Percentiles rank a stretch among this genome's conserved stretches.
Conservation (phyloP, 495 filamentous ascomycete species). For the Penicillium odoratum region DNA sequence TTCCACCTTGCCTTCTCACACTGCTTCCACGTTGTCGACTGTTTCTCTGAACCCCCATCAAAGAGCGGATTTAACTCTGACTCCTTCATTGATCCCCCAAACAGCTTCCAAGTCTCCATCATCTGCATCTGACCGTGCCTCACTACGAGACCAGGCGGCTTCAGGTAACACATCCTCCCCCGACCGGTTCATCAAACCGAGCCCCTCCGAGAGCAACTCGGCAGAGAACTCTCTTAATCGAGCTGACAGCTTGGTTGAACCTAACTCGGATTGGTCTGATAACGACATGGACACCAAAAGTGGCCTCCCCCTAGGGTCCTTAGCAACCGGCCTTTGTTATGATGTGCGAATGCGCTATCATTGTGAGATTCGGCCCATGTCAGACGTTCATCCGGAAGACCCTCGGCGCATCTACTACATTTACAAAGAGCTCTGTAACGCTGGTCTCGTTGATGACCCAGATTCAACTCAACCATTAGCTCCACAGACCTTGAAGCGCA, state of each 20-base stretch:
- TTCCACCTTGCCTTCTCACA: constrained; percentile 20
- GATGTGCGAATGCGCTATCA: constrained; percentile 93
- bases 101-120: constrained; percentile 12
- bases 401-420: constrained; percentile 88
- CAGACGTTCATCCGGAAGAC: constrained; percentile 89
- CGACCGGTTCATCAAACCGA: constrained; percentile 24
- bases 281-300: constrained; percentile 22
- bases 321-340: constrained; percentile 80
- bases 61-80: constrained; percentile 25
- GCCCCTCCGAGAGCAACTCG: constrained; percentile 26
- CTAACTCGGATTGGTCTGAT: constrained; percentile 45
- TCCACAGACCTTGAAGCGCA: constrained; percentile 68
- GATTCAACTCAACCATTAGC: constrained; percentile 48
- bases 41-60: constrained; percentile 19
- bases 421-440: constrained; percentile 76
- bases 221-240: constrained; percentile 17
- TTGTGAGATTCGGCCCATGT: constrained; percentile 67
- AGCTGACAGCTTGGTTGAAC: constrained; percentile 39
- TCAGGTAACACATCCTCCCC: constrained; percentile 15
- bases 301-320: constrained; percentile 39
- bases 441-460: constrained; percentile 67
- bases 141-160: constrained; percentile 5
- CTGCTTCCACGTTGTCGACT: constrained; percentile 16
- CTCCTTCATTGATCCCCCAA: constrained; percentile 28
- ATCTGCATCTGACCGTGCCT: constrained; percentile 14